These are phyloP conservation scores for Cladophialophora chaetospira DNA, from an alignment of 2,329 filamentous ascomycete genomes.

Conservation along the genomic window DNA sequence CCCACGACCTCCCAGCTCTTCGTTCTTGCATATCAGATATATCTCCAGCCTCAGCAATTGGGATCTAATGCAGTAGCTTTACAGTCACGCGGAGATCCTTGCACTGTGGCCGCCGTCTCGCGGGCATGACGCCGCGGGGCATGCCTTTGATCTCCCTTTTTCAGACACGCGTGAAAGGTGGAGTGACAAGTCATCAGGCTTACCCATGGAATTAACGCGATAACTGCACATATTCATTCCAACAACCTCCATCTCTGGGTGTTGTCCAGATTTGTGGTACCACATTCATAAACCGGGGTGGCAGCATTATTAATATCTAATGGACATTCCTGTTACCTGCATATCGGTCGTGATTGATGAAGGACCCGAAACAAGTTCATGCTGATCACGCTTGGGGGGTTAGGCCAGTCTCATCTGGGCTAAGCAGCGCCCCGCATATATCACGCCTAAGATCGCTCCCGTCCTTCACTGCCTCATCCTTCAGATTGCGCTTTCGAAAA, in stretches of 20 bases:
- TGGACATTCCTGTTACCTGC: neutral
- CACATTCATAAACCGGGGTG: neutral
- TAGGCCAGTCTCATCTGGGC: conserved; percentile 4
- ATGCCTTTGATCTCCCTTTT: conserved; percentile 2
- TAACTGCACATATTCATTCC: no score
- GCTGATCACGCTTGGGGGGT: conserved; percentile 17
- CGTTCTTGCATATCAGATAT: conserved; percentile 1
- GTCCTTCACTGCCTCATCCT: conserved; percentile 22
- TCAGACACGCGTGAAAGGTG: neutral
- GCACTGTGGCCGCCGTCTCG: neutral
- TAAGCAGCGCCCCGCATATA: conserved; percentile 19
- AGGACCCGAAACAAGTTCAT: conserved; percentile 18
- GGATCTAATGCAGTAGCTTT: conserved; percentile 6
- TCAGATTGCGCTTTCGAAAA: conserved; percentile 15
- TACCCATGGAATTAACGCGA: no score
- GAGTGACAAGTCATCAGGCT: conserved; percentile 9
- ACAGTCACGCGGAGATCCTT: conserved; percentile 6
- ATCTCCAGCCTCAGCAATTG: conserved; percentile 1
- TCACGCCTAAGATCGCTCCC: conserved; percentile 19
- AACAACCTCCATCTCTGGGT: neutral
- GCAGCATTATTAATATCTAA: neutral
- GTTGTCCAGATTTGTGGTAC: neutral
- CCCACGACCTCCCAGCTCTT: conserved; percentile 7
- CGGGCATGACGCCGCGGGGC: conserved; percentile 1
- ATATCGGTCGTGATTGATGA: conserved; percentile 3